Conservation (phyloP, 495 filamentous ascomycete genomes). For the Pseudomonodictys pantanalensis region DNA sequence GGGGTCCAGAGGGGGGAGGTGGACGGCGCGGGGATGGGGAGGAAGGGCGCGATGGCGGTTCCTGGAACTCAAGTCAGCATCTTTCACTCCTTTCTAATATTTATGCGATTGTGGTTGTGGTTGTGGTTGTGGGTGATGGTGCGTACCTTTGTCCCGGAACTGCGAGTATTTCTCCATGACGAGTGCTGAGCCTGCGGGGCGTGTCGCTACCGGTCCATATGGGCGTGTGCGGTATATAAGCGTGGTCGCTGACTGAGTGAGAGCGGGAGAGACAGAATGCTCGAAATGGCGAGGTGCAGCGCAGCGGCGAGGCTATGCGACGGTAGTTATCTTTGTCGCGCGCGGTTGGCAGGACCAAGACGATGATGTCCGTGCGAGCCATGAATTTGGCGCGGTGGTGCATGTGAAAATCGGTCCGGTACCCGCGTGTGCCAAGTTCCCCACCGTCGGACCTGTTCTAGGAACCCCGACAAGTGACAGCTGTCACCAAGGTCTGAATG, state of each 20-base stretch:
- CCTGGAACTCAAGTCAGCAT: slow-evolving; percentile 50
- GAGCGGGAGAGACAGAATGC: not conserved
- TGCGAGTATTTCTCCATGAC: slow-evolving; percentile 97
- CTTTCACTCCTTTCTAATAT: not conserved
- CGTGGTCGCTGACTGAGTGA: not conserved
- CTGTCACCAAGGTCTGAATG: not conserved
- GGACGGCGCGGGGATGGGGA: slow-evolving; percentile 66
- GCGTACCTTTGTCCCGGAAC: slow-evolving; percentile 84
- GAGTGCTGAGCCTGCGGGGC: not conserved
- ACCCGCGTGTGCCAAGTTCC: not conserved
- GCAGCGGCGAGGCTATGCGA: not conserved
- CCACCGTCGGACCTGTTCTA: not conserved
- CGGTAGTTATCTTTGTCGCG: not conserved
- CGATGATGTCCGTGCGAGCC: not conserved
- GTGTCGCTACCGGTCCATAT: slow-evolving; percentile 22
- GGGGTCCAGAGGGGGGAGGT: slow-evolving; percentile 57
- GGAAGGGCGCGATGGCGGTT: slow-evolving; percentile 93
- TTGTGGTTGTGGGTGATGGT: no score
- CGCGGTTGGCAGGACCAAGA: not conserved
- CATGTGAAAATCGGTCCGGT: slow-evolving; percentile 1
- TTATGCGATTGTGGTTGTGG: no score
- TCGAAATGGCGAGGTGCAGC: no score
- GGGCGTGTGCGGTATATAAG: not conserved
- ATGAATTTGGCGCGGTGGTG: not conserved
- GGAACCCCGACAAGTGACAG: not conserved